Evolutionary conservation across 2,329 filamentous ascomycete species (phyloP).

Genomic region (Fusarium napiforme): DNA sequence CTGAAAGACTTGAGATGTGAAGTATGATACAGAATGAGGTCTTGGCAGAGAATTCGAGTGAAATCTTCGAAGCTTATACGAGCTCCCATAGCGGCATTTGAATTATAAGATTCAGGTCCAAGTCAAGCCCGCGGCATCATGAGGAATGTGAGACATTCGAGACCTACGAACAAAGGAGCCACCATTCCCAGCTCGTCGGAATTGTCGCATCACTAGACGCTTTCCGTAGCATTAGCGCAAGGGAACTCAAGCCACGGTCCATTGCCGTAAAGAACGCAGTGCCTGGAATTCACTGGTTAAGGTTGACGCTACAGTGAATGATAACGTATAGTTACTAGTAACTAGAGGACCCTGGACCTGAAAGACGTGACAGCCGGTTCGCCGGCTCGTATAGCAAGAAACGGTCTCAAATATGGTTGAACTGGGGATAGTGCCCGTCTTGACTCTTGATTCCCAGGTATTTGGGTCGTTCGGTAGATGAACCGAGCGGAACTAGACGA

Average conservation of each 20-base stretch:
- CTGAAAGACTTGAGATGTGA: too few relatives aligned
- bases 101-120: background rate
- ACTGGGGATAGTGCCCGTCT: background rate
- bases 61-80: background rate
- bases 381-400: background rate
- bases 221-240: background rate
- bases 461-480: background rate
- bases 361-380: background rate
- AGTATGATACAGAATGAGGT: background rate
- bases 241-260: background rate
- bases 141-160: conserved; percentile 22
- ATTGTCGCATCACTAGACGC: background rate
- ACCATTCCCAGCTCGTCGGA: conserved; percentile 15
- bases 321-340: background rate
- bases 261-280: background rate
- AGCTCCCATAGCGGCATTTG: background rate
- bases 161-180: background rate
- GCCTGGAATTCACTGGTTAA: background rate
- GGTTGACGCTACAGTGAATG: background rate
- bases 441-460: background rate
- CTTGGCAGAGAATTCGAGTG: background rate
- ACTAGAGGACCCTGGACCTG: background rate
- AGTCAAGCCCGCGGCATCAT: background rate
- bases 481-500: background rate
- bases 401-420: background rate